These are phyloP conservation scores for Urostyla sp. DNA, from an alignment of 73 alveolate genomes.

Conservation along the genomic window DNA sequence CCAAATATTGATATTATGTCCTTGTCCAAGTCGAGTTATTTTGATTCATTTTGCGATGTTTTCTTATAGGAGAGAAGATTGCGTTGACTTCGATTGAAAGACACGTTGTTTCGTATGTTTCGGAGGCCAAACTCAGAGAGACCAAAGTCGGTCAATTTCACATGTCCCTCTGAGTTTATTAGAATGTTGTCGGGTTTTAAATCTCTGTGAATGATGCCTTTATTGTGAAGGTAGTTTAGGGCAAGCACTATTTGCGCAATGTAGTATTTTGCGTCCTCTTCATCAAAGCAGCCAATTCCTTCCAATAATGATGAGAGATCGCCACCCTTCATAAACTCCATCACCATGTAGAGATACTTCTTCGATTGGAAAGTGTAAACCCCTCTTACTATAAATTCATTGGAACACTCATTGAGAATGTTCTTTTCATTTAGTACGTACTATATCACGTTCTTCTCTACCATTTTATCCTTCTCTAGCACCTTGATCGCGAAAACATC, in stretches of 20 bases:
- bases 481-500: conserved; percentile 92
- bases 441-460: conserved; percentile 72
- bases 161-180: conserved; percentile 76
- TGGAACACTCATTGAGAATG: conserved; percentile 64
- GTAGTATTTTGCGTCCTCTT: conserved; percentile 71
- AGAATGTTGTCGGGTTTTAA: conserved; percentile 84
- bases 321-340: conserved; percentile 90
- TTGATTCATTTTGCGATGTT: too few species aligned
- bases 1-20: too few species aligned
- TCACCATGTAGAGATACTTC: conserved; percentile 79
- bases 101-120: too few species aligned
- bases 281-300: conserved; percentile 74
- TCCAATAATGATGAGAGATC: conserved; percentile 76
- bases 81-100: too few species aligned
- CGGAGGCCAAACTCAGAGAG: conserved; percentile 78
- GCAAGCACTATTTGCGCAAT: conserved; percentile 83
- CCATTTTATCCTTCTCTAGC: conserved; percentile 80
- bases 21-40: too few species aligned
- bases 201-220: conserved; percentile 83
- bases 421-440: conserved; percentile 75
- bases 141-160: conserved; percentile 86
- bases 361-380: conserved; percentile 80
- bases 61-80: too few species aligned
- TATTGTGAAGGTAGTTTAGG: conserved; percentile 73
- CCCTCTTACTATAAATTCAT: conserved; percentile 81